Percentiles rank a stretch among this genome's conserved stretches.
These are phyloP conservation scores for Globisporangium cylindrosporum DNA, from an alignment of 352 stramenopile species.

Conservation along the genomic window DNA sequence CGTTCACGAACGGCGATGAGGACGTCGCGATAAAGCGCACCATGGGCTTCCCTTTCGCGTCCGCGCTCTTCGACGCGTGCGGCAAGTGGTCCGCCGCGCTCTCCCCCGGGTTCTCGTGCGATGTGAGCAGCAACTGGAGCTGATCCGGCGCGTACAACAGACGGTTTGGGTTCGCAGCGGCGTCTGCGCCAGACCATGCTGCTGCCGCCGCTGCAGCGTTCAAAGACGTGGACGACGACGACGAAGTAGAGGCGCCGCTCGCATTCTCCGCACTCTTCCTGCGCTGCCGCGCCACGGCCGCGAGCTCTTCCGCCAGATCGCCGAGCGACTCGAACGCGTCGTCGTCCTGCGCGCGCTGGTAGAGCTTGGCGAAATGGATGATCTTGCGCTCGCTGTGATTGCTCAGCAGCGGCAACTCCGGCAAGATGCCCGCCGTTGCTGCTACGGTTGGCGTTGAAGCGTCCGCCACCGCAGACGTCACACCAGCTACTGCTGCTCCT, in stretches of 20 bases:
- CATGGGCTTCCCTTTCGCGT: conserved; percentile 68
- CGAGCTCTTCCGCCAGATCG: conserved; percentile 58
- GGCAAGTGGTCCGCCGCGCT: conserved; percentile 37
- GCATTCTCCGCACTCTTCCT: conserved; percentile 24
- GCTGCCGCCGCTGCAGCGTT: background rate
- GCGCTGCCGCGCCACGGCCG: conserved; percentile 36
- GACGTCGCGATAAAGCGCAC: conserved; percentile 59
- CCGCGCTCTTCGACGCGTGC: conserved; percentile 25
- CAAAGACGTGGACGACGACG: background rate
- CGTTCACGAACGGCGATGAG: conserved; percentile 56
- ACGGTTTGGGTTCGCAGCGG: conserved; percentile 18
- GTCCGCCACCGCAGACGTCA: background rate
- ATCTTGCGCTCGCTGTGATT: conserved; percentile 16
- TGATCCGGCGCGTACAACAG: conserved; percentile 55
- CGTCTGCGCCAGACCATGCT: conserved; percentile 9
- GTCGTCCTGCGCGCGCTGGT: conserved; percentile 55
- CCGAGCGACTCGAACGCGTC: conserved; percentile 51
- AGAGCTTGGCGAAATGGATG: conserved; percentile 64
- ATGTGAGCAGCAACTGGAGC: conserved; percentile 58
- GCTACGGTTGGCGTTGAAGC: too few species aligned
- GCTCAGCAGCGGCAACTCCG: conserved; percentile 18
- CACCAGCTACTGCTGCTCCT: background rate
- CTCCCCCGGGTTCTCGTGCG: conserved; percentile 37
- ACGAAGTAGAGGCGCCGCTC: background rate
- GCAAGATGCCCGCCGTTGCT: background rate